Evolutionary conservation across 306 rosid species (phyloP), one percentile per base, ranked within the genome.

Genomic region (Vachellia collinsii): DNA sequence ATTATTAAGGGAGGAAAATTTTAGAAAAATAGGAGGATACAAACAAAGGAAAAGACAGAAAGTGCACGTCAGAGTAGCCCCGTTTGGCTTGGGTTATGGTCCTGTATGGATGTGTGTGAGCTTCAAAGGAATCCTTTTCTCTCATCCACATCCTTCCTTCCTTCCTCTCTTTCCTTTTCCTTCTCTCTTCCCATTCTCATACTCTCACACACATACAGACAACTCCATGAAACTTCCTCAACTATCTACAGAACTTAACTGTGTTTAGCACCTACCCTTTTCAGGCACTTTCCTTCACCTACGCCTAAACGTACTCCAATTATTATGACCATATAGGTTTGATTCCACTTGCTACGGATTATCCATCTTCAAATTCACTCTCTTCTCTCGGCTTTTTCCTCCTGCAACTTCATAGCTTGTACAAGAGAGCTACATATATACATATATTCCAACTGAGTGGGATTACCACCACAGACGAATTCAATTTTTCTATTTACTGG

Each of bases 1-100:
- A 79, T 82, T 70, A 76, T 80, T 78, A 77, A 73, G 39, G 73
- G 22, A 37, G 22, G 19, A 71, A 41, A 62, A 16, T 74, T 68
- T 34, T 59, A 3, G 34, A 29, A 56, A 66, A 70, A 41, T 34
- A 47, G 56, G 14, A 67, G 77, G 76, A 84, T 81, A 88, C 74
- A 71, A 86, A 86, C 91, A 82, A 85, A 63, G 91, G 86, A 90
- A 89, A 90, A 89, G 97, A 90, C 94, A 89, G 93, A 90, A 90
- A 90, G 94, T 82, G 92, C 86, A 89, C 87, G 86, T 90, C 87
- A 92, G 90, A 83, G 65, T 54, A 87, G 85, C 81, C 84, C 77
- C 81, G 89, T 83, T 86, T 92, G 92, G 94, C 90, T 90, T 85
- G 85, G 80, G 72, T 88, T 84, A 88, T 88, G 91, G 91, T 86